Conservation (phyloP, 2,329 filamentous ascomycete species). For the Blastomyces gilchristii region DNA sequence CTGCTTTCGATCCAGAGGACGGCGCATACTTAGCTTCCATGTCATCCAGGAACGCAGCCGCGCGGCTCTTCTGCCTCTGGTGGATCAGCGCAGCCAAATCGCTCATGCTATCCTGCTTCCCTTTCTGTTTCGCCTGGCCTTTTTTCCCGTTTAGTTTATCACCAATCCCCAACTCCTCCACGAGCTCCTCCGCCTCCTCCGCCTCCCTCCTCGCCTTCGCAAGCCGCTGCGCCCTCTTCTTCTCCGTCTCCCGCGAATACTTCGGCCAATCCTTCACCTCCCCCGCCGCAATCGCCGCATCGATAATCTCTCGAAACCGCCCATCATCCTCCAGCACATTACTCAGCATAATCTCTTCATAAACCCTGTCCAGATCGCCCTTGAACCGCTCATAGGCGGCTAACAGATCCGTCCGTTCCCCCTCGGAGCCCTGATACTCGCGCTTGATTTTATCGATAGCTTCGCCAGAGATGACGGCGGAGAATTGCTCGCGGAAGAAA, state of each 20-base stretch:
- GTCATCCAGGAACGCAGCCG: conserved; percentile 55
- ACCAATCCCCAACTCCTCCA: conserved; percentile 63
- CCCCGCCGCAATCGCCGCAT: conserved; percentile 62
- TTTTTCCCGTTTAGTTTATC: conserved; percentile 37
- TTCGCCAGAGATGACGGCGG: conserved; percentile 61
- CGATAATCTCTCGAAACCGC: conserved; percentile 69
- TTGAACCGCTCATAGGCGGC: conserved; percentile 60
- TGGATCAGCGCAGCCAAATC: conserved; percentile 65
- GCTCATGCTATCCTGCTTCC: conserved; percentile 22
- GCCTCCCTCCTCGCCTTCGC: conserved; percentile 57
- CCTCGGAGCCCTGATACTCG: conserved; percentile 74
- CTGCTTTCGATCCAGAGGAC: conserved; percentile 19
- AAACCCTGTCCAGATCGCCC: conserved; percentile 68
- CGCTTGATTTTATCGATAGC: conserved; percentile 65
- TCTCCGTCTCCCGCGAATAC: conserved; percentile 65
- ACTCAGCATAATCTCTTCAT: conserved; percentile 77
- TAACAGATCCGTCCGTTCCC: conserved; percentile 71
- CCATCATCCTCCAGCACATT: conserved; percentile 75
- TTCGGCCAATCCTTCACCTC: conserved; percentile 56
- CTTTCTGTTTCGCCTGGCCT: conserved; percentile 31
- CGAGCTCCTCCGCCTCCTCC: conserved; percentile 62
- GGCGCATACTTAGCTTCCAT: conserved; percentile 66
- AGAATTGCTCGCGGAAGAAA: conserved; percentile 79
- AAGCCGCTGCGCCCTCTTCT: conserved; percentile 48
- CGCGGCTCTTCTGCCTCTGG: conserved; percentile 56